Base-by-base conservation (phyloP, 148 eudicot species). In the Nepenthes gracilis region DNA sequence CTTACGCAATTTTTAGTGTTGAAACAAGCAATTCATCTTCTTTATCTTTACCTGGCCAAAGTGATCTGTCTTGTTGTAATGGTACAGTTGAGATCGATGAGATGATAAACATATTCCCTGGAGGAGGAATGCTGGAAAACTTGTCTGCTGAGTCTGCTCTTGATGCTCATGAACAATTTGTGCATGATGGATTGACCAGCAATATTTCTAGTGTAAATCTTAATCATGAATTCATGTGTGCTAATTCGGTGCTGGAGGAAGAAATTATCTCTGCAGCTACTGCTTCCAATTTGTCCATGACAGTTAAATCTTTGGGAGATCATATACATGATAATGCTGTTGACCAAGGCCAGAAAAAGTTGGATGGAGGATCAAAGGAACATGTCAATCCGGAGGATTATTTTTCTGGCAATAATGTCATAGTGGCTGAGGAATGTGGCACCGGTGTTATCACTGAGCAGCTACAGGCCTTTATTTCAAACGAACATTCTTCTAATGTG, bases 11-110 rank as follows among this genome's bases (percentile, higher is more conserved):
- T 60, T 60, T 64, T 56, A 64, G 54, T 69, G 72, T 71, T 52
- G 70, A 75, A 47, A 43, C 59, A 54, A 58, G 53, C 49, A 67
- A 65, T 65, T 64, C 57, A 43, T 77, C 69, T 33, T 58, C 62
- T 55, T 45, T 50, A 43, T 62, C 68, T 49, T 54, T 71, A 56
- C 63, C 47, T 10, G 49, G 65, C 69, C 75, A 73, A 62, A 54
- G 53, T 64, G 77, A 79, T 67, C 67, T 53, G 54, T 77, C 74
- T 64, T 61, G 56, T 62, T 62, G 64, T 54, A 53, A 62, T 61
- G 49, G 49, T 69, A 64, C 75, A 50, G 55, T 56, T n/a, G 74
- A 67, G 8, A 23, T 56, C 55, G 52, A 67, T 37, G 57, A 58
- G 50, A 2, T 7, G 8, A 6, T 23, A 52, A 14, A 1, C 6